phyloP scores from a whole-genome alignment of 495 filamentous ascomycete species.

The Penicillium alfredii region DNA sequence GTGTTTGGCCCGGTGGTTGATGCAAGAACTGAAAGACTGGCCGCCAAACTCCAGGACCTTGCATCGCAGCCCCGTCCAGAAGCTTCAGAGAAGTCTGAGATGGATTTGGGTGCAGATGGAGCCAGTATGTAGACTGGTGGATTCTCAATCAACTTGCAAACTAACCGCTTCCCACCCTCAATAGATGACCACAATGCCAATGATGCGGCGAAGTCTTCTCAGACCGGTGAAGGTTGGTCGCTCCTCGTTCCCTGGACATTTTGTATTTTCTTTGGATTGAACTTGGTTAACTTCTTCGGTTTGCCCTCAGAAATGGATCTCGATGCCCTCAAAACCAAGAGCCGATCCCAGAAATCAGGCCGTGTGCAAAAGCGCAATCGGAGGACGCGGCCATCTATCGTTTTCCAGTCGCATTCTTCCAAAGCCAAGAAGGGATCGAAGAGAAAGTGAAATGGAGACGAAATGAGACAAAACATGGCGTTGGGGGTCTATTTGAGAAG shows the following conservation, averaged over 20 bases:
- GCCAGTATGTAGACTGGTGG: conserved; percentile 23
- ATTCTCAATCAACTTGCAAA: background rate
- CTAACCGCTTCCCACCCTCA: background rate
- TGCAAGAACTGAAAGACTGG: conserved; percentile 70
- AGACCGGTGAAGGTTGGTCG: conserved; percentile 22
- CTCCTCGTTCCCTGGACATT: background rate
- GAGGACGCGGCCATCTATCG: conserved; percentile 40
- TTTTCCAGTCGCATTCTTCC: conserved; percentile 29
- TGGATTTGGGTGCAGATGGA: conserved; percentile 12
- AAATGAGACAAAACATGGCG: conserved; percentile 8
- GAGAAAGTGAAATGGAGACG: conserved; percentile 21
- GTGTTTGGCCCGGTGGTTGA: conserved; percentile 75
- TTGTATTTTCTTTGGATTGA: too few species aligned
- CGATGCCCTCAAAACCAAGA: conserved; percentile 22
- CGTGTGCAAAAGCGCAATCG: conserved; percentile 38
- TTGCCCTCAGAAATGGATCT: conserved; percentile 42
- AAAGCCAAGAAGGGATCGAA: conserved; percentile 28
- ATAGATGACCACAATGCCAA: conserved; percentile 16
- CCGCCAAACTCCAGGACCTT: conserved; percentile 71
- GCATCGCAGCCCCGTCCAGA: conserved; percentile 55
- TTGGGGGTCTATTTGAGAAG: conserved; percentile 5
- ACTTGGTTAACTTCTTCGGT: too few species aligned
- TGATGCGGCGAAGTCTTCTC: conserved; percentile 11
- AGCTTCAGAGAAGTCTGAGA: conserved; percentile 18
- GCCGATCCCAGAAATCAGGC: conserved; percentile 20